Percentiles rank a stretch among this genome's conserved stretches.
phyloP scores from a whole-genome alignment of 495 filamentous ascomycete species.

The Glarea lozoyensis region DNA sequence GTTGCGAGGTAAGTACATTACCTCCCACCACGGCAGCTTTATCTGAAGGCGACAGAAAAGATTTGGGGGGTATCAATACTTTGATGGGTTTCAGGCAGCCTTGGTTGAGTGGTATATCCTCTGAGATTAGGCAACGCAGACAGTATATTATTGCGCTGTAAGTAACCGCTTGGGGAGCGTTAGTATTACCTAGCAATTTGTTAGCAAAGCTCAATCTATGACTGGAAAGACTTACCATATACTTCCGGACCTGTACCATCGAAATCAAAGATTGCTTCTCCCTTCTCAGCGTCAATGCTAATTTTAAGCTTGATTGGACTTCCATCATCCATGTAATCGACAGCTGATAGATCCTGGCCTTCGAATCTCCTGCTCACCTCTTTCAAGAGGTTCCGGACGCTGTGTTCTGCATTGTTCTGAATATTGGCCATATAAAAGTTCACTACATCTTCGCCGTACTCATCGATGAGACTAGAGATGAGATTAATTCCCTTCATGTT shows the following conservation, averaged over 20 bases:
- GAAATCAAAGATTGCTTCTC: constrained; percentile 89
- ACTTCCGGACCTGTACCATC: constrained; percentile 85
- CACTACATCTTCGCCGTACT: constrained; percentile 85
- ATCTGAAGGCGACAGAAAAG: constrained; percentile 77
- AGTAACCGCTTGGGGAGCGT: constrained; percentile 89
- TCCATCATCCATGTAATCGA: constrained; percentile 93
- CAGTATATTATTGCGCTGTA: constrained; percentile 97
- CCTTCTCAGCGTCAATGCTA: constrained; percentile 71
- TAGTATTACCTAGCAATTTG: constrained; percentile 52
- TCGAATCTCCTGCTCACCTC: constrained; percentile 66
- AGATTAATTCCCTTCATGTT: constrained; percentile 94
- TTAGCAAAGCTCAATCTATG: background rate
- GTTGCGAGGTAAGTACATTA: constrained; percentile 85
- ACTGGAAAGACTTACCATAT: constrained; percentile 45
- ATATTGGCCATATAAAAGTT: constrained; percentile 95
- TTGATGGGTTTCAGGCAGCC: constrained; percentile 85
- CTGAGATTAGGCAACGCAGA: constrained; percentile 80
- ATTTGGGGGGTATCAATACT: constrained; percentile 73
- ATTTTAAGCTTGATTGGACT: constrained; percentile 78
- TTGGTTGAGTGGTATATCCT: constrained; percentile 95
- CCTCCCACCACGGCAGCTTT: constrained; percentile 91
- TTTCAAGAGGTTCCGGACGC: constrained; percentile 80
- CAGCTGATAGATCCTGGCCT: constrained; percentile 62
- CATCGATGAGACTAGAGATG: constrained; percentile 73
- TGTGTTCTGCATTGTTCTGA: constrained; percentile 82